Evolutionary conservation across 371 early-diverging fungal genomes (phyloP), one percentile per base, ranked within the genome.

Genomic region (Mucor racemosus): DNA sequence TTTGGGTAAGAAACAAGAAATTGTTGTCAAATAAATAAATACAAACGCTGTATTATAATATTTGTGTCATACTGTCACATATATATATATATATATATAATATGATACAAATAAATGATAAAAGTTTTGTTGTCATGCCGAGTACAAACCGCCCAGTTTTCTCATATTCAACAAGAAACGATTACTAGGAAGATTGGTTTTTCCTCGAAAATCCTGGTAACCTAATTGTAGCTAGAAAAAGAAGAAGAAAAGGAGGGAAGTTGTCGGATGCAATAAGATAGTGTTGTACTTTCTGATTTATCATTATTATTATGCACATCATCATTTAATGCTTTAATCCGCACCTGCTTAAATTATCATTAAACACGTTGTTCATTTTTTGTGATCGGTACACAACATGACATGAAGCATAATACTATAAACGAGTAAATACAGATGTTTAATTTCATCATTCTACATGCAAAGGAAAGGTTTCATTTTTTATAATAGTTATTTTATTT

Each of bases 301-400:
- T 21, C 19, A 48, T 50, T 50, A 19, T 50, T 21, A 50, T 50
- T 26, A 50, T 50, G 50, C 50, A 50, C 17, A 50, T 26, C 26
- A 50, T 50, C 50, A 50, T 50, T 50, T 50, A 19, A 50, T 50
- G 50, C 50, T 9, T 50, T 50, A 50, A 50, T 50, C 50, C 50
- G 50, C 50, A 50, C 50, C 50, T 50, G 50, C 50, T 50, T 50
- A 50, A 50, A 50, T 50, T 50, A 50, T 50, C 50, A 50, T 41
- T 41, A 61, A 61, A 61, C 61, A 61, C 61, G 61, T 61, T 61
- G 48, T 61, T 48, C 35, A 59, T 59, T 21, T 50, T 50, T 50
- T 26, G 39, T 61, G 61, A 61, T 61, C 61, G 61, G 46, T 48
- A 48, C 61, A 61, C 61, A 61, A 61, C 61, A 61, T 61, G 41